A percentile compares a stretch with the other conserved stretches of the same genome.
Conservation (phyloP, 1,139 yeast genomes). For the Martiniozyma asiatica region DNA sequence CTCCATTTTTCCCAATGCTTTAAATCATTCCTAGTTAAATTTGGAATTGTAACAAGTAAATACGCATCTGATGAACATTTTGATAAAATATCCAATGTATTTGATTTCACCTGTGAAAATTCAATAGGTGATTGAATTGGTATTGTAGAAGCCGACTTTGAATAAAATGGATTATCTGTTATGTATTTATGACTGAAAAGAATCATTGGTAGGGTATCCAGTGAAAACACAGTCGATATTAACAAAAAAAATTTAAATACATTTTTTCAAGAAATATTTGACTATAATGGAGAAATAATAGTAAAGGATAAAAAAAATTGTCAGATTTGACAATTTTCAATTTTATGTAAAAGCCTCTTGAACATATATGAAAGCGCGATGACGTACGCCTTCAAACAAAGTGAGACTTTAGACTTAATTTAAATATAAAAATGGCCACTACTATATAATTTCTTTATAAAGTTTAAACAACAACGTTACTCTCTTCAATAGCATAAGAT, state of each 20-base stretch:
- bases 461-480: conserved; percentile 9
- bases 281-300: too few species aligned
- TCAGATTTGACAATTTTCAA: too few species aligned
- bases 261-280: too few species aligned
- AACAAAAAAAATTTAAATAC: too few species aligned
- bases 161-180: conserved; percentile 5
- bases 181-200: conserved; percentile 2
- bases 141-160: conserved; percentile 1
- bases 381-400: too few species aligned
- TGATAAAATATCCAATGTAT: not conserved
- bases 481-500: conserved; percentile 25
- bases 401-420: too few species aligned
- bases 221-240: too few species aligned
- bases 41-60: conserved; percentile 59
- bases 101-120: not conserved
- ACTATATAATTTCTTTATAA: too few species aligned
- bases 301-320: too few species aligned
- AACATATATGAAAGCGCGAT: too few species aligned
- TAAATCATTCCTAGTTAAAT: conserved; percentile 48
- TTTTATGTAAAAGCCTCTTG: too few species aligned
- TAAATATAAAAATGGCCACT: too few species aligned
- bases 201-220: conserved; percentile 4
- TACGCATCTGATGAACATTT: conserved; percentile 64
- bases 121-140: conserved; percentile 3
- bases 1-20: conserved; percentile 19